Evolutionary conservation across 139 green algal genomes (phyloP).

Genomic region (Picochlorum sp.): DNA sequence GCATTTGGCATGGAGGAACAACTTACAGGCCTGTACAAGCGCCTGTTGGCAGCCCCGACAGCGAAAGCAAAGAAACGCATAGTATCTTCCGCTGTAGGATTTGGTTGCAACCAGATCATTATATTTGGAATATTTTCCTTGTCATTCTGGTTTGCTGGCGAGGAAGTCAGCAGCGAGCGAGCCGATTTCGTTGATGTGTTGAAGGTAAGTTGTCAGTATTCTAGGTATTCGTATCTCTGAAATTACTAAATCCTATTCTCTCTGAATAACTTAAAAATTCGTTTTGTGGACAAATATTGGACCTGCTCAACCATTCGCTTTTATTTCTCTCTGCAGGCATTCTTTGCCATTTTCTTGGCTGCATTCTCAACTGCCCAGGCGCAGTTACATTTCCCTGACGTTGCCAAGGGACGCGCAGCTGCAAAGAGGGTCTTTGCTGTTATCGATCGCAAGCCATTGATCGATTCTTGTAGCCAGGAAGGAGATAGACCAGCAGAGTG

Average conservation of each 20-base stretch:
- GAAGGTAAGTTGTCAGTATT: no score
- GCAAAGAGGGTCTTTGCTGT: slow-evolving; percentile 58
- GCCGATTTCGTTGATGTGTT: slow-evolving; percentile 53
- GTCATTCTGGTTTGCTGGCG: slow-evolving; percentile 46
- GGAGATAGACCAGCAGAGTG: slow-evolving; percentile 7
- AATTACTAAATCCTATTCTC: slow-evolving; percentile 11
- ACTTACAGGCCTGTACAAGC: slow-evolving; percentile 20
- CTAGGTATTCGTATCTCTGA: slow-evolving; percentile 25
- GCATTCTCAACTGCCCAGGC: slow-evolving; percentile 44
- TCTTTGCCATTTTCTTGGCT: slow-evolving; percentile 64
- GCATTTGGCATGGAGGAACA: slow-evolving; percentile 57
- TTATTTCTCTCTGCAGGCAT: no score
- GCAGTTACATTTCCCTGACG: slow-evolving; percentile 49
- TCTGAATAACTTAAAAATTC: not conserved
- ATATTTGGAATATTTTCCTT: slow-evolving; percentile 65
- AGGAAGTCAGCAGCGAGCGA: slow-evolving; percentile 19
- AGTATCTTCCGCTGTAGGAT: slow-evolving; percentile 26
- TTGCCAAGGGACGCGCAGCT: slow-evolving; percentile 50
- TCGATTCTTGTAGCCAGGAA: slow-evolving; percentile 31
- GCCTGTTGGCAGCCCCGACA: slow-evolving; percentile 22
- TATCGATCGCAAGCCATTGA: slow-evolving; percentile 59
- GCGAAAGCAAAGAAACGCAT: slow-evolving; percentile 7
- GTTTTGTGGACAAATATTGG: not conserved
- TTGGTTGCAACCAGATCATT: slow-evolving; percentile 40
- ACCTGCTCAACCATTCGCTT: not conserved